Evolutionary conservation across 2,329 filamentous ascomycete species (phyloP).

Genomic region (Ophiostoma fasciatum): DNA sequence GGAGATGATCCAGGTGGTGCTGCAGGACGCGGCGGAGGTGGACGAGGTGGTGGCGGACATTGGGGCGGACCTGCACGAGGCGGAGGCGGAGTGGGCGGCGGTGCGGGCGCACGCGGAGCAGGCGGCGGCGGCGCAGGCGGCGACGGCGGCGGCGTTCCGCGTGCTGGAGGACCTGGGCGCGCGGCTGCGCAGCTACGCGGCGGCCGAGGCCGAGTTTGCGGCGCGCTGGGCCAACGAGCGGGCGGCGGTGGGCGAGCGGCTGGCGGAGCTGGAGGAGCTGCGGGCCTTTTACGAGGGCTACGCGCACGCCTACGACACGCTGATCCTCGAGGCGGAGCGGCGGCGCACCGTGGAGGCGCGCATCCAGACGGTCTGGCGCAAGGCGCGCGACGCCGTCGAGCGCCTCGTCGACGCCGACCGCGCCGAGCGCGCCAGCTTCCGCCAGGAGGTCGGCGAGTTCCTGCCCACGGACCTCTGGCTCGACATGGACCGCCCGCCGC

Average conservation of each 20-base stretch:
- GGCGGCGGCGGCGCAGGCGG: slow-evolving; percentile 37
- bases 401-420: slow-evolving; percentile 60
- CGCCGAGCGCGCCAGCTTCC: slow-evolving; percentile 60
- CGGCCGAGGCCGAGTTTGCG: slow-evolving; percentile 48
- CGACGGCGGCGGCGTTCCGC: slow-evolving; percentile 47
- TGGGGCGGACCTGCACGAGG: slow-evolving; percentile 56
- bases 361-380: slow-evolving; percentile 58
- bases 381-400: slow-evolving; percentile 63
- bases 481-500: slow-evolving; percentile 48
- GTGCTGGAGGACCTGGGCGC: slow-evolving; percentile 53
- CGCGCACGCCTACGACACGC: slow-evolving; percentile 63
- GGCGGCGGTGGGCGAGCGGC: slow-evolving; percentile 48
- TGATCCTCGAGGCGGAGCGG: slow-evolving; percentile 72
- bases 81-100: slow-evolving; percentile 55
- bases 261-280: slow-evolving; percentile 64
- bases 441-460: slow-evolving; percentile 69
- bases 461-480: slow-evolving; percentile 82
- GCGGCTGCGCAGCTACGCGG: slow-evolving; percentile 49
- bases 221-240: slow-evolving; percentile 62
- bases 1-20: slow-evolving; percentile 72
- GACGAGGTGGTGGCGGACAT: slow-evolving; percentile 57
- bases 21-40: slow-evolving; percentile 53
- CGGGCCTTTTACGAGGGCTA: slow-evolving; percentile 80
- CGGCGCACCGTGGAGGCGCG: slow-evolving; percentile 58
- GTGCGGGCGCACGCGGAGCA: slow-evolving; percentile 49